A percentile compares a stretch with the other conserved stretches of the same genome.
These are phyloP conservation scores for Scheffersomyces parashehatae DNA, from an alignment of 1,139 yeast genomes.

Conservation along the genomic window DNA sequence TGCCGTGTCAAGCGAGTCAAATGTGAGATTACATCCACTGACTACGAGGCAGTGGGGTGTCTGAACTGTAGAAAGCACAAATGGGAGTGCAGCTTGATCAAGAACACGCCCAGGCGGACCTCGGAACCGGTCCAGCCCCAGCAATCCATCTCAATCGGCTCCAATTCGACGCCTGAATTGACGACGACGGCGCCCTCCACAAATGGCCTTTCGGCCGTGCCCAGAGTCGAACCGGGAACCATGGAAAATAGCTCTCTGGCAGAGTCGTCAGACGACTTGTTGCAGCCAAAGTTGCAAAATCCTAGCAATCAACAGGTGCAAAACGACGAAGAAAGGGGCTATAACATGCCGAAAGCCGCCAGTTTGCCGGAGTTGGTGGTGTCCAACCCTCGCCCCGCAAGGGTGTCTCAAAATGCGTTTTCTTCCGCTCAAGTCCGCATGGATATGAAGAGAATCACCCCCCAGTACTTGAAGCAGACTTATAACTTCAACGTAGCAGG, in stretches of 20 bases:
- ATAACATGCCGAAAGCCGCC: too few species aligned
- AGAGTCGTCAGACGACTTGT: too few species aligned
- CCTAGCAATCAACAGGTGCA: too few species aligned
- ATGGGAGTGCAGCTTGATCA: constrained; percentile 14
- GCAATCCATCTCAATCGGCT: not conserved
- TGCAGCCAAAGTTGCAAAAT: too few species aligned
- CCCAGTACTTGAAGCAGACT: constrained; percentile 22
- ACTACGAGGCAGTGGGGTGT: constrained; percentile 40
- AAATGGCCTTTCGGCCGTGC: too few species aligned
- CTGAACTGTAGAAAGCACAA: constrained; percentile 28
- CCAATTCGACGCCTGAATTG: not conserved
- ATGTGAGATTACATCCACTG: constrained; percentile 34
- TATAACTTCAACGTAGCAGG: constrained; percentile 28
- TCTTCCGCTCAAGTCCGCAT: not conserved
- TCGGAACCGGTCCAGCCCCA: not conserved
- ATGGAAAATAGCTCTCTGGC: too few species aligned
- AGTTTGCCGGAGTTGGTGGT: too few species aligned
- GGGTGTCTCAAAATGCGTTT: too few species aligned
- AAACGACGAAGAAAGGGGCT: too few species aligned
- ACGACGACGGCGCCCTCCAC: too few species aligned
- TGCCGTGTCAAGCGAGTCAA: constrained; percentile 47
- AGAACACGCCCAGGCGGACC: not conserved
- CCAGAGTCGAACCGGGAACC: too few species aligned
- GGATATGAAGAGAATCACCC: constrained; percentile 17
- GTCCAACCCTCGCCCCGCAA: too few species aligned